A percentile compares a stretch with the other conserved stretches of the same genome.
phyloP scores from a whole-genome alignment of 2,329 filamentous ascomycete genomes.

The Sordariomycetes sp. region DNA sequence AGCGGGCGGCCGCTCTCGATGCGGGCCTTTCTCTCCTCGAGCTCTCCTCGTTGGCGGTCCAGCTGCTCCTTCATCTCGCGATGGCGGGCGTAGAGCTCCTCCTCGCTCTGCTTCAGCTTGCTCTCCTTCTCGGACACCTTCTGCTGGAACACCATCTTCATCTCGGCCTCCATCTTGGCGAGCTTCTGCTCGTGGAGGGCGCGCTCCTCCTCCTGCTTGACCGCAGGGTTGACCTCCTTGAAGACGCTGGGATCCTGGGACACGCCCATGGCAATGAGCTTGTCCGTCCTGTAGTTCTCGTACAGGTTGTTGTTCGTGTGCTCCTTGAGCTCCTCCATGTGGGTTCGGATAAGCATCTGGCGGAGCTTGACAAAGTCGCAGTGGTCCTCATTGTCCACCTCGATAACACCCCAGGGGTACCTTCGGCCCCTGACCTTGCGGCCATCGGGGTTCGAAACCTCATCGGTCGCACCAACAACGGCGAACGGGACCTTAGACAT shows the following conservation, averaged over 20 bases:
- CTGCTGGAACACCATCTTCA: conserved; percentile 99
- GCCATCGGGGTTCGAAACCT: conserved; percentile 83
- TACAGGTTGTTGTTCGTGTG: conserved; percentile 98
- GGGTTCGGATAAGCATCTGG: conserved; percentile 98
- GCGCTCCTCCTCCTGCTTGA: conserved; percentile 99
- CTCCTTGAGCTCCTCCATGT: conserved; percentile 99
- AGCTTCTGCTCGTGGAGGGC: conserved; percentile 98
- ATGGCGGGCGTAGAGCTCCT: conserved; percentile 95
- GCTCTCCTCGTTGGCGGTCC: conserved; percentile 84
- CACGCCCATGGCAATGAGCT: conserved; percentile 96
- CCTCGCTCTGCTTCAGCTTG: conserved; percentile 98
- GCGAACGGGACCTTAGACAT: conserved; percentile 99
- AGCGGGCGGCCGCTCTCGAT: conserved; percentile 91
- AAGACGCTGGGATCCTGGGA: conserved; percentile 98
- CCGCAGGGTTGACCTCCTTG: conserved; percentile 99
- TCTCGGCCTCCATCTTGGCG: conserved; percentile 99
- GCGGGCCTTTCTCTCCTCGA: conserved; percentile 96
- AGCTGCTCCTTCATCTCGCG: conserved; percentile 99
- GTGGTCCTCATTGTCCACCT: conserved; percentile 99
- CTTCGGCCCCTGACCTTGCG: conserved; percentile 91
- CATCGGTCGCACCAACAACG: conserved; percentile 91
- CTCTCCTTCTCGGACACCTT: conserved; percentile 99
- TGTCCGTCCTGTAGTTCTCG: conserved; percentile 99
- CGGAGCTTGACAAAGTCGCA: conserved; percentile 99
- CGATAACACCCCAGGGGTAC: conserved; percentile 97